Conservation (phyloP, 2,329 filamentous ascomycete species). For the Xylaria multiplex region DNA sequence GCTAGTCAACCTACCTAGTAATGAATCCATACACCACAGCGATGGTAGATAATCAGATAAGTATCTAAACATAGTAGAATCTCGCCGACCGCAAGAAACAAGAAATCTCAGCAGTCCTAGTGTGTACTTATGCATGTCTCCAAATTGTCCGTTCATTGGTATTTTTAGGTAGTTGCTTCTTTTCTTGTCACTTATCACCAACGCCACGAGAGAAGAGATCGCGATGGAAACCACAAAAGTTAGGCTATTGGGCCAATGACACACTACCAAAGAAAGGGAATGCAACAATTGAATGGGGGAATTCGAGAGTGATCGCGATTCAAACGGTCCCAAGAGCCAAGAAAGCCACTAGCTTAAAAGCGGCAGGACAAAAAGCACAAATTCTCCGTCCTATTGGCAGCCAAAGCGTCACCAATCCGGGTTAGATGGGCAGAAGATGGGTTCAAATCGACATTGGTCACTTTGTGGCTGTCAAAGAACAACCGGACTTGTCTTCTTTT, state of each 20-base stretch:
- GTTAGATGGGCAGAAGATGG: constrained; percentile 12
- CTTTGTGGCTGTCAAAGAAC: constrained; percentile 9
- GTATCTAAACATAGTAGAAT: not conserved
- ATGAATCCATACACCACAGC: not conserved
- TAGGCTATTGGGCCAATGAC: constrained; percentile 16
- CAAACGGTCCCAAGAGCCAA: constrained; percentile 27
- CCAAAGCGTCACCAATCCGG: constrained; percentile 18
- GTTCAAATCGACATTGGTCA: not conserved
- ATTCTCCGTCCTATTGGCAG: constrained; percentile 26
- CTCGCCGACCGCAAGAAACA: not conserved
- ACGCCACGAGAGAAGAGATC: constrained; percentile 19
- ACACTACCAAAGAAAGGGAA: constrained; percentile 2
- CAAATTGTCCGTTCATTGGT: not conserved
- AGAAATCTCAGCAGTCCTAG: not conserved
- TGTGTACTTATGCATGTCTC: not conserved
- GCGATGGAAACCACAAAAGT: constrained; percentile 25
- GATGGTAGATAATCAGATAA: not conserved
- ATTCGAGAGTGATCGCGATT: constrained; percentile 29
- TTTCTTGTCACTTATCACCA: constrained; percentile 11
- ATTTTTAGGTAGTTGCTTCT: not conserved
- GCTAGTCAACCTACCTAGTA: not conserved
- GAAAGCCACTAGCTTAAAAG: constrained; percentile 32
- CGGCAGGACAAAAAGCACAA: constrained; percentile 30
- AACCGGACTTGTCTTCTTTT: constrained; percentile 27
- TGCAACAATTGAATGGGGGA: constrained; percentile 4